A percentile compares a stretch with the other conserved stretches of the same genome.
Conservation (phyloP, 2,329 filamentous ascomycete genomes). For the Byssochlamys sp. region DNA sequence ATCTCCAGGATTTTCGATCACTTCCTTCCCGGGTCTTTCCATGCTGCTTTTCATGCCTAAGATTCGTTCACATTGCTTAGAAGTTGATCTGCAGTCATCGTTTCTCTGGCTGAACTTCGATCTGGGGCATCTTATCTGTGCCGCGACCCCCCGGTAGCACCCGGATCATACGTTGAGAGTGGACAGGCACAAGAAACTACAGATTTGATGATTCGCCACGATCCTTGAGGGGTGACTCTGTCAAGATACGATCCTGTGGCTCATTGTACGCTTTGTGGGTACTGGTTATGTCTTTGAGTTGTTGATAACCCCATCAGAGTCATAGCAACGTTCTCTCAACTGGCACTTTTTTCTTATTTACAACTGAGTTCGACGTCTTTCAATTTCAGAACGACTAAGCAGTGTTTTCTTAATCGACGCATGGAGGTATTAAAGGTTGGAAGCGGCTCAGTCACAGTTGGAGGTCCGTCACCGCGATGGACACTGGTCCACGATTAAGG, state of each 20-base stretch:
- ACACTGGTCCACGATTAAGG: background rate
- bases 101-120: background rate
- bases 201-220: background rate
- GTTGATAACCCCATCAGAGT: background rate
- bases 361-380: background rate
- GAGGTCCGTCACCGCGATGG: background rate
- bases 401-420: background rate
- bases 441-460: background rate
- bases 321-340: no score
- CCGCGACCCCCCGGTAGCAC: background rate
- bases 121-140: background rate
- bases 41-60: background rate
- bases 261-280: background rate
- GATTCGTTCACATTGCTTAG: background rate
- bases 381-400: background rate
- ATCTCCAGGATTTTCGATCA: background rate
- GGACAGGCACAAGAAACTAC: background rate
- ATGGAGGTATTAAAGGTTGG: background rate
- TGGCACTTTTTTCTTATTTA: no score
- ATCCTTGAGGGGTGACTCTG: background rate
- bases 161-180: background rate
- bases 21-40: background rate
- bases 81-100: background rate
- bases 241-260: background rate
- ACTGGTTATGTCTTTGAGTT: background rate